Base-by-base conservation (phyloP, 2,329 filamentous ascomycete genomes). In the Cytospora schulzeri region DNA sequence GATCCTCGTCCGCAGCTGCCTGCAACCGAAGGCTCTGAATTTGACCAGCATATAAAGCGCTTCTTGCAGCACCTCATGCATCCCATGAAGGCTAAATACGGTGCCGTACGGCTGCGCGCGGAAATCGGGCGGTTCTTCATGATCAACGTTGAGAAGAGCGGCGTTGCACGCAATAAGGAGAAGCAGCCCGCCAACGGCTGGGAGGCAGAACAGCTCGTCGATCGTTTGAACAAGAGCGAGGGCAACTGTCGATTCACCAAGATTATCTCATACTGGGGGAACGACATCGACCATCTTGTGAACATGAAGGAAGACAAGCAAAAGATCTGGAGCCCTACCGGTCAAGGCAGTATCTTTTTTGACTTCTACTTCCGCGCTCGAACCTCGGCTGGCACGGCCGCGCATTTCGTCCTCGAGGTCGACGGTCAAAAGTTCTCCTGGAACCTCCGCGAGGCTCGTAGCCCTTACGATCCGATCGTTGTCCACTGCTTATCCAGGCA, bases 61-160 rank as follows among this genome's bases (percentile, higher is more conserved):
- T 50, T 50, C 56, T 15, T 19, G 54, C 17, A 22, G 29, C 33
- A 54, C 8, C 51, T 70, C 4, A 65, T 64, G 51, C 35, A 26
- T 3, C 56, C 35, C 5, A 52, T 62, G 15, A 45, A 31, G 35
- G 41, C 51, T 12, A 57, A 50, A 15, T 57, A 35, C 22, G 66
- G 9, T 52, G 59, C 11, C 70, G 72, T 29, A 70, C 64, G n/a
- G 48, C 52, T 75, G 41, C 65, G 69, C 26, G 72, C 69, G 0
- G 73, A 74, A 12, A 60, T 76, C 12, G 74, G 74, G 3, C 71
- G 74, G 7, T 67, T 71, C 33, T 71, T 73, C 41, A 48, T 75
- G 3, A 65, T 66, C 26, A 62, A 66, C 3, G 62, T 70, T 17
- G 67, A 63, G 8, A 48, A 58, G 1, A 68, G 38, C 8, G 70